Base-by-base conservation (phyloP, 2,329 filamentous ascomycete genomes). In the Oidium heveae region DNA sequence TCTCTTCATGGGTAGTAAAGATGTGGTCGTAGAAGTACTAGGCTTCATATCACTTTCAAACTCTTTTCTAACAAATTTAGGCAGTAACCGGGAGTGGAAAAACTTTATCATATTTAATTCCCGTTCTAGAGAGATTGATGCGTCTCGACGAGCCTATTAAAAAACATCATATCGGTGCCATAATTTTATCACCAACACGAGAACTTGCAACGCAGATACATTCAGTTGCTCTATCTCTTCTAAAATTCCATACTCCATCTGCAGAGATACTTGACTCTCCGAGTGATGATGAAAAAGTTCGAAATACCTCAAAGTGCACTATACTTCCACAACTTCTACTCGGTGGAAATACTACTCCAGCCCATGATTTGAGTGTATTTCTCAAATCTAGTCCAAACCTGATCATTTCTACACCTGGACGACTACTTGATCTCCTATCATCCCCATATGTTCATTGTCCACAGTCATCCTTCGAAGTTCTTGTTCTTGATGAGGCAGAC, bases 401-500 rank as follows among this genome's bases (percentile, higher is more conserved):
- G 0, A 72, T 98, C 2, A 82, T 98, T 54, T 87, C 83, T 0
- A 96, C 91, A 0, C 91, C 91, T 0, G 93, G 91, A 4, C 79
- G 91, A 50, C 75, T 98, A 1, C 76, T 94, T 6, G 88, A 95
- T 64, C 75, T 98, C 0, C 73, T 98, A 4, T 80, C 82, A 0
- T 94, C 86, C 1, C 84, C 81, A 1, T 83, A 94, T 63, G 87
- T 94, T 15, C 85, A 93, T 65, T 88, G 85, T 61, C 80, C 86
- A 0, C 83, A 89, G 57, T 87, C 85, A 0, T 85, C 85, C 0
- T 96, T 98, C 60, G 89, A 98, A 66, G 79, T 86, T 52, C 76
- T 98, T 12, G 84, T 98, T 3, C 74, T 98, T 37, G 91, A 98
- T 64, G 91, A 98, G 69, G 91, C 89, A 52, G 91, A 98, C 67